phyloP scores from a whole-genome alignment of 805 yeast genomes.

The Ogataea corticis region DNA sequence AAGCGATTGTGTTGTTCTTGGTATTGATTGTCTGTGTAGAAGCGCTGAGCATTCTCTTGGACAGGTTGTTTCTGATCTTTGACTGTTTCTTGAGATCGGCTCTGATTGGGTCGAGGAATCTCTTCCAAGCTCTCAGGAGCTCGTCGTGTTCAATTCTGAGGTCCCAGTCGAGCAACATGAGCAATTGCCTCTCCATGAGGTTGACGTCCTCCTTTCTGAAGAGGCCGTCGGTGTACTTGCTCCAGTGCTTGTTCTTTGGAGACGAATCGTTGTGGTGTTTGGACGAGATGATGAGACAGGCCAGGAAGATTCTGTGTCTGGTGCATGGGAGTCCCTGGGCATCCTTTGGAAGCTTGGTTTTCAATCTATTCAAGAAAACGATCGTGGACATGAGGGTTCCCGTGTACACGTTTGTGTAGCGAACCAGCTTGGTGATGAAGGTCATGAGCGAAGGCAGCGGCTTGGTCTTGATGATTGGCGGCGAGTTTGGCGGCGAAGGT shows the following conservation, averaged over 20 bases:
- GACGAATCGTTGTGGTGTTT: slow-evolving; percentile 78
- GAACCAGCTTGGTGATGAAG: slow-evolving; percentile 68
- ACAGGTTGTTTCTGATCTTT: slow-evolving; percentile 30
- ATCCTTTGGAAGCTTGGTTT: slow-evolving; percentile 61
- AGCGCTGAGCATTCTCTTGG: slow-evolving; percentile 30
- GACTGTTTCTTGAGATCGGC: slow-evolving; percentile 34
- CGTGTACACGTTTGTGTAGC: slow-evolving; percentile 77
- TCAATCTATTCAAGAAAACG: slow-evolving; percentile 64
- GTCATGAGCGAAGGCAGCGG: slow-evolving; percentile 71
- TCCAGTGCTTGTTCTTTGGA: slow-evolving; percentile 80
- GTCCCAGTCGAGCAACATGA: slow-evolving; percentile 72
- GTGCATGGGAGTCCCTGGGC: slow-evolving; percentile 81
- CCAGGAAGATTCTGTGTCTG: slow-evolving; percentile 72
- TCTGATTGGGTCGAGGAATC: slow-evolving; percentile 55
- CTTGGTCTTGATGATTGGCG: slow-evolving; percentile 36
- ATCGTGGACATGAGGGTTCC: slow-evolving; percentile 75
- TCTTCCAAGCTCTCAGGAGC: slow-evolving; percentile 40
- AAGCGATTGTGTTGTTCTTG: background rate
- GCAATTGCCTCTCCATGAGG: slow-evolving; percentile 76
- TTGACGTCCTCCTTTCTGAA: slow-evolving; percentile 69
- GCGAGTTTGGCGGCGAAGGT: slow-evolving; percentile 34
- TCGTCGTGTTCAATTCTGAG: slow-evolving; percentile 49
- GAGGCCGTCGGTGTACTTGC: slow-evolving; percentile 72
- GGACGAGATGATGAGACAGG: slow-evolving; percentile 70
- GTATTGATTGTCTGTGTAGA: slow-evolving; percentile 33